phyloP scores from a whole-genome alignment of 2,329 filamentous ascomycete species.

The Arachnomyces sp. region DNA sequence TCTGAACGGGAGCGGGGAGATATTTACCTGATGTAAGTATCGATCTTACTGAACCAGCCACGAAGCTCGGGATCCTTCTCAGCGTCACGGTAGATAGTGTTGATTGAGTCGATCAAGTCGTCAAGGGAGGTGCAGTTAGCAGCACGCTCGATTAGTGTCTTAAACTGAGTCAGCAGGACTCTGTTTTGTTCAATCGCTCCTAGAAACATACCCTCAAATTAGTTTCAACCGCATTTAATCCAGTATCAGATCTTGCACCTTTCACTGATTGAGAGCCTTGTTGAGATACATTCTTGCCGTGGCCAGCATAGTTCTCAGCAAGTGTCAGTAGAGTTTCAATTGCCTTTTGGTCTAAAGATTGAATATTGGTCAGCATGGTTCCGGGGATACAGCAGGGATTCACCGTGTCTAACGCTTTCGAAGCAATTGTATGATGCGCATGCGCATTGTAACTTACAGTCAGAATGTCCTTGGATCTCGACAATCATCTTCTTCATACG shows the following conservation, averaged over 20 bases:
- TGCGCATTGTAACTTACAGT: slow-evolving; percentile 49
- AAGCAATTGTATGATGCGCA: not conserved
- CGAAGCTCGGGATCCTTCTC: slow-evolving; percentile 79
- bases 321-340: slow-evolving; percentile 77
- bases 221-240: slow-evolving; percentile 63
- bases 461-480: slow-evolving; percentile 89
- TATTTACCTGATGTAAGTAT: slow-evolving; percentile 58
- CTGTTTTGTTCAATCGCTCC: slow-evolving; percentile 28
- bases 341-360: slow-evolving; percentile 62
- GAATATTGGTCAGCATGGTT: too few relatives aligned
- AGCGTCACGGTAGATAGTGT: slow-evolving; percentile 77
- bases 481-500: slow-evolving; percentile 96
- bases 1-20: not conserved
- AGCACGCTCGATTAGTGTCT: slow-evolving; percentile 86
- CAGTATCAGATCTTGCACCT: slow-evolving; percentile 57
- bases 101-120: slow-evolving; percentile 76
- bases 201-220: slow-evolving; percentile 61
- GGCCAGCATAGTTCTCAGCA: slow-evolving; percentile 74
- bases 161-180: slow-evolving; percentile 44
- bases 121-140: slow-evolving; percentile 88
- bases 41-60: slow-evolving; percentile 74
- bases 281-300: slow-evolving; percentile 57
- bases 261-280: slow-evolving; percentile 62
- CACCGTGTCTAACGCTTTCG: not conserved
- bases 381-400: not conserved